phyloP scores from a whole-genome alignment of 441 rosid genomes.

The Corymbia citriodora region DNA sequence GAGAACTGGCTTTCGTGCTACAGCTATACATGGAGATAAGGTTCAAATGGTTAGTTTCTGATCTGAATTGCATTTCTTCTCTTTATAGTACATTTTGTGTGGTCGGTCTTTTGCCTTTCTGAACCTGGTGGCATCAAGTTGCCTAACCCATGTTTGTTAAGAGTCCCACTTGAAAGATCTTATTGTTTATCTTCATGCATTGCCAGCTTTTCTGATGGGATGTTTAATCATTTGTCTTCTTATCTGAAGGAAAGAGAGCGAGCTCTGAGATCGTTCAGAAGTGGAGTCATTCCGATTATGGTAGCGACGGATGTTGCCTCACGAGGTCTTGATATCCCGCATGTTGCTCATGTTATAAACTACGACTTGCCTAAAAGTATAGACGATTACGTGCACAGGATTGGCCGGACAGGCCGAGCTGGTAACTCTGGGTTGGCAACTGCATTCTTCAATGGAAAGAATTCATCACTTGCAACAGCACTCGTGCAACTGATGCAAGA shows the following conservation, averaged over 20 bases:
- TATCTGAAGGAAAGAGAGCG: constrained; percentile 43
- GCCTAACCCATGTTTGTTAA: background rate
- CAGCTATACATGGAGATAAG: constrained; percentile 34
- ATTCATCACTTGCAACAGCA: constrained; percentile 31
- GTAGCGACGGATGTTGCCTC: constrained; percentile 67
- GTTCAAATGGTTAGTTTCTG: constrained; percentile 26
- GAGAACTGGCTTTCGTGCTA: constrained; percentile 19
- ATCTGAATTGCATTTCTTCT: background rate
- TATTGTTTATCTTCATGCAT: background rate
- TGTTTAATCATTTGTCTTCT: background rate
- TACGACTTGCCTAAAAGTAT: constrained; percentile 45
- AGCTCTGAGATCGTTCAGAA: constrained; percentile 41
- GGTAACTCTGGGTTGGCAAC: constrained; percentile 54
- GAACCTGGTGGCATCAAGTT: background rate
- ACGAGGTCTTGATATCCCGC: constrained; percentile 45
- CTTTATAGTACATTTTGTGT: background rate
- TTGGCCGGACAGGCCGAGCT: constrained; percentile 57
- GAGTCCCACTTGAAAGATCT: background rate
- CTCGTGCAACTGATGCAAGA: constrained; percentile 45
- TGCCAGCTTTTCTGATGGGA: background rate
- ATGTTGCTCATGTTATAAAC: constrained; percentile 49
- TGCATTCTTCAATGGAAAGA: constrained; percentile 46
- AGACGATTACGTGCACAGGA: constrained; percentile 50
- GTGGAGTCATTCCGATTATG: constrained; percentile 36
- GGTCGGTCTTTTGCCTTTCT: background rate